phyloP scores from a whole-genome alignment of 2,329 filamentous ascomycete genomes.

The Fusarium cyanostomum region DNA sequence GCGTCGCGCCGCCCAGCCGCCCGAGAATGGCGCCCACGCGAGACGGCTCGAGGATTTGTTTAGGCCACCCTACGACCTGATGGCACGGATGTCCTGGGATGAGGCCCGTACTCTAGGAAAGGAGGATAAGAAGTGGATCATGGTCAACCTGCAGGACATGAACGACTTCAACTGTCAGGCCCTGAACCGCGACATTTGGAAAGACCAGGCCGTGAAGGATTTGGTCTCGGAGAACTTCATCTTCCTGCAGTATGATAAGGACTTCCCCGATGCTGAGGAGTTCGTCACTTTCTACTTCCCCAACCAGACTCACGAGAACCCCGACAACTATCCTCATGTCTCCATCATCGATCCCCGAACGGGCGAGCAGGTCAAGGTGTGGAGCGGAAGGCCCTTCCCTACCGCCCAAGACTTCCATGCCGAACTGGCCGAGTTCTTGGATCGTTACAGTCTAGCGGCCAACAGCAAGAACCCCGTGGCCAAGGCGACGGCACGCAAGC shows the following conservation, averaged over 20 bases:
- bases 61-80: constrained; percentile 90
- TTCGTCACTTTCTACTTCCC: constrained; percentile 93
- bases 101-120: constrained; percentile 86
- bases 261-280: constrained; percentile 78
- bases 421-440: constrained; percentile 94
- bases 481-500: constrained; percentile 67
- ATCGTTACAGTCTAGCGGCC: constrained; percentile 88
- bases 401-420: constrained; percentile 83
- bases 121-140: constrained; percentile 89
- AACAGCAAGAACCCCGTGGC: constrained; percentile 94
- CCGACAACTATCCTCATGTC: constrained; percentile 94
- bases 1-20: constrained; percentile 31
- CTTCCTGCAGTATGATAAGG: constrained; percentile 93
- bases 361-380: constrained; percentile 96
- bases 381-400: constrained; percentile 86
- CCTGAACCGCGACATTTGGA: constrained; percentile 96
- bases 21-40: constrained; percentile 70
- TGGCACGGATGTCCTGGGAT: constrained; percentile 83
- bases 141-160: constrained; percentile 95
- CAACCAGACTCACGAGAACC: constrained; percentile 74
- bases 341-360: constrained; percentile 95
- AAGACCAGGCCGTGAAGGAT: constrained; percentile 80
- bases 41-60: constrained; percentile 90
- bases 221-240: constrained; percentile 91
- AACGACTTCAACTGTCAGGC: constrained; percentile 95